Evolutionary conservation across 2,329 filamentous ascomycete genomes (phyloP).

Genomic region (Pseudocercospora macadamiae): DNA sequence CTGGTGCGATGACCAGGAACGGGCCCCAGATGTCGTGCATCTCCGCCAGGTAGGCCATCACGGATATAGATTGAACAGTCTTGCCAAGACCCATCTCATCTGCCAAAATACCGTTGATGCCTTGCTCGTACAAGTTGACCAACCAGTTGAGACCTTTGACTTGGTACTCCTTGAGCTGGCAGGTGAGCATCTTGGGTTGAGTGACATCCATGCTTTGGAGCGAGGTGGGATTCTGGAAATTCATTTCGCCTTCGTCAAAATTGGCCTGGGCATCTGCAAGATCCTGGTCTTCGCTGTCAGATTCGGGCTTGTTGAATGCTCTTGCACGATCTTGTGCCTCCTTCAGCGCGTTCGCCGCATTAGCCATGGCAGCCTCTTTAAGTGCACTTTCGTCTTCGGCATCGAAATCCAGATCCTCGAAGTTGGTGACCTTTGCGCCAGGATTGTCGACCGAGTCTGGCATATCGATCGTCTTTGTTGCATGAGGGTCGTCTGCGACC

Average conservation of each 20-base stretch:
- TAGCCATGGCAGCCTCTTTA: conserved; percentile 84
- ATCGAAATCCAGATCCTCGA: conserved; percentile 94
- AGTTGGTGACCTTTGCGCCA: conserved; percentile 80
- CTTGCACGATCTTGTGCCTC: conserved; percentile 91
- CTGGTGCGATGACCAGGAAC: conserved; percentile 93
- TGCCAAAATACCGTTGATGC: conserved; percentile 97
- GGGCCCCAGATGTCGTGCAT: conserved; percentile 98
- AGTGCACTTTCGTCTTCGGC: conserved; percentile 86
- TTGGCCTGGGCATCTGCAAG: conserved; percentile 42
- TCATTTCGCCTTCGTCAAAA: conserved; percentile 96
- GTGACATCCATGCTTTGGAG: conserved; percentile 92
- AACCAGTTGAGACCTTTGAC: conserved; percentile 99
- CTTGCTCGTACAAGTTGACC: conserved; percentile 97
- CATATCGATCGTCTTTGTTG: conserved; percentile 51
- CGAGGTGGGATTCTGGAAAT: conserved; percentile 97
- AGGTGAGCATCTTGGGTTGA: conserved; percentile 90
- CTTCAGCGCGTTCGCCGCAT: conserved; percentile 93
- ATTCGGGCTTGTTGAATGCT: conserved; percentile 76
- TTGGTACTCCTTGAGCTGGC: conserved; percentile 97
- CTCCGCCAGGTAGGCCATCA: conserved; percentile 98
- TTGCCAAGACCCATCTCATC: conserved; percentile 99
- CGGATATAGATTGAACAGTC: conserved; percentile 97
- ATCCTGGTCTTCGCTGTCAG: conserved; percentile 57
- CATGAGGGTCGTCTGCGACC: conserved; percentile 42
- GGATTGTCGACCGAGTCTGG: conserved; percentile 53